Evolutionary conservation across 257 asterid genomes (phyloP), one percentile per base, ranked within the genome.

Genomic region (Ehretia macrophylla): DNA sequence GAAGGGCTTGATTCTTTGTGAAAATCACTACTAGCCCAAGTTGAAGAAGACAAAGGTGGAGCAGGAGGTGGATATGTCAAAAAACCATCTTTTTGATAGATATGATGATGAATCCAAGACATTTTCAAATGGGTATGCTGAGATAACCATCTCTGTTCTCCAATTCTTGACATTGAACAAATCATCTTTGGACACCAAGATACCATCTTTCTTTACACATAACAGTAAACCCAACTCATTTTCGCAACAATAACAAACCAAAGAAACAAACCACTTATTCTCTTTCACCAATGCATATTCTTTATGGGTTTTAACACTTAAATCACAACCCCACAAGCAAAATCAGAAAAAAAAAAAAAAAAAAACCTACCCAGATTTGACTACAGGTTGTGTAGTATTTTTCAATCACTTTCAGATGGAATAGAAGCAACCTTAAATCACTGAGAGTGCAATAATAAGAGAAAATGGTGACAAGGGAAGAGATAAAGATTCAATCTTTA

Each of bases 81-180:
- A 8, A 73, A 54, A 27, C 77, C 82, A 75, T 84, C 85, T 80
- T 73, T 82, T 63, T 56, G 56, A 42, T 49, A 65, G 17, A 79
- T 53, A 32, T 72, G 82, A 69, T 72, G 69, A 32, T 76, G 80
- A 75, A 77, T 79, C 92, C 87, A 81, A 63, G 81, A 79, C 60
- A 64, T 70, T 69, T 79, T 81, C 85, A 83, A 61, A 75, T 79
- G 81, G 56, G 77, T 32, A 64, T 71, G 77, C 64, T 68, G 60
- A 57, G 77, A 74, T 64, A 65, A 74, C 83, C 73, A 63, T 68
- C 70, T 75, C 59, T 63, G 63, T 58, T 66, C 71, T 60, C 66
- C 58, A 64, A 62, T 62, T 60, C 70, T 74, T 69, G 63, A 71
- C 77, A 75, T 57, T 52, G 66, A 76, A 70, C 79, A 68, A 58